Conservation (phyloP, 805 yeast species). For the Tetrapisispora namnaoensis region DNA sequence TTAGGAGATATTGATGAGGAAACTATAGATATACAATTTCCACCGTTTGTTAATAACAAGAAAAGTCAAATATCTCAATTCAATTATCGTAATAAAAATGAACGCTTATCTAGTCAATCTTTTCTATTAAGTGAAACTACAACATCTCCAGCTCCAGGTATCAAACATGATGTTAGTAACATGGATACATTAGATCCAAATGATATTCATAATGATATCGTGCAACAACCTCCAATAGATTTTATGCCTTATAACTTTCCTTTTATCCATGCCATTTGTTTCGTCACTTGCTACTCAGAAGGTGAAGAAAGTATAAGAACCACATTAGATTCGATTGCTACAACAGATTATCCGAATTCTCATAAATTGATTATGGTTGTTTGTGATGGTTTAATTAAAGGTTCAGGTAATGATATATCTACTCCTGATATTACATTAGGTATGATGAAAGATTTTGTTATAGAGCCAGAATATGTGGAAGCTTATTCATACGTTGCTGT, state of each 20-base stretch:
- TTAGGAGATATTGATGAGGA: slow-evolving; percentile 4
- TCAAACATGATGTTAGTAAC: not conserved
- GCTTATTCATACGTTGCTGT: slow-evolving; percentile 91
- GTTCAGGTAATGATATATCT: slow-evolving; percentile 77
- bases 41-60: not conserved
- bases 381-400: slow-evolving; percentile 92
- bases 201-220: slow-evolving; percentile 62
- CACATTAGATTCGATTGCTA: slow-evolving; percentile 86
- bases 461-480: slow-evolving; percentile 63
- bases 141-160: slow-evolving; percentile 4
- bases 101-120: slow-evolving; percentile 10
- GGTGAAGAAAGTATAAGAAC: slow-evolving; percentile 78
- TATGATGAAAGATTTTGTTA: slow-evolving; percentile 74
- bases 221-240: slow-evolving; percentile 84
- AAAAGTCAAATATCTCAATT: slow-evolving; percentile 1
- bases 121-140: slow-evolving; percentile 10
- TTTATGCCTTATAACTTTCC: slow-evolving; percentile 84
- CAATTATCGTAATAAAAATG: slow-evolving; percentile 6
- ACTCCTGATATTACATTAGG: slow-evolving; percentile 86
- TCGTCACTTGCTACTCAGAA: slow-evolving; percentile 93
- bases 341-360: slow-evolving; percentile 91
- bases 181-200: slow-evolving; percentile 46
- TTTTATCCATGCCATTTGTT: slow-evolving; percentile 58
- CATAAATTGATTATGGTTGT: slow-evolving; percentile 78
- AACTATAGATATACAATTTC: not conserved